Percentiles rank a stretch among this genome's conserved stretches.
phyloP scores from a whole-genome alignment of 441 rosid genomes.

The Lepidium campestre region DNA sequence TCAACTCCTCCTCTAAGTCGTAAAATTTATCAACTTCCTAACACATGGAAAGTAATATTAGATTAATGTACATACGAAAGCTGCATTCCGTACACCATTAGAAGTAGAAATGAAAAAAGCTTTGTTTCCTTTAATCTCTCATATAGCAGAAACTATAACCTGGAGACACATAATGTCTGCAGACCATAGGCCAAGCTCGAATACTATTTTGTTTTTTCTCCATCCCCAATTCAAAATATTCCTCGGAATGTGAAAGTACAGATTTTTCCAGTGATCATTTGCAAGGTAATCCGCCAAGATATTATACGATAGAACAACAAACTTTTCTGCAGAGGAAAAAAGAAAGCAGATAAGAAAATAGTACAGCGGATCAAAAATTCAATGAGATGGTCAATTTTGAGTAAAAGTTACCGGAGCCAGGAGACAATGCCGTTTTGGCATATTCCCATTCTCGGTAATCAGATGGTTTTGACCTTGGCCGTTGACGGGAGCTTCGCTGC shows the following conservation, averaged over 20 bases:
- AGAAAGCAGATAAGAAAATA: not conserved
- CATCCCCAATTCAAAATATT: constrained; percentile 75
- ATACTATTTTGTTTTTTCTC: constrained; percentile 65
- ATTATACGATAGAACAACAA: constrained; percentile 76
- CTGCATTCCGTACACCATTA: not conserved
- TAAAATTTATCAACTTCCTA: constrained; percentile 93
- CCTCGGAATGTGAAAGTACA: constrained; percentile 76
- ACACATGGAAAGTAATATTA: constrained; percentile 4
- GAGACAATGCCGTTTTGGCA: constrained; percentile 46
- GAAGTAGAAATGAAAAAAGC: not conserved
- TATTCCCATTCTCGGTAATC: constrained; percentile 75
- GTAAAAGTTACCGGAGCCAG: constrained; percentile 43
- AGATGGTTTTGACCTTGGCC: constrained; percentile 41
- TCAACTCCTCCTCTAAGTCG: constrained; percentile 68
- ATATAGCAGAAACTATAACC: constrained; percentile 36
- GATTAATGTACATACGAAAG: not conserved
- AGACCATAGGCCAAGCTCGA: constrained; percentile 89
- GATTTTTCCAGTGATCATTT: constrained; percentile 57
- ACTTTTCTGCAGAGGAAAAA: constrained; percentile 48
- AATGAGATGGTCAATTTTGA: not conserved
- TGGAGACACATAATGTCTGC: constrained; percentile 97
- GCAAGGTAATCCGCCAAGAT: constrained; percentile 93
- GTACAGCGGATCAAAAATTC: not conserved
- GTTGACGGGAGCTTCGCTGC: constrained; percentile 34
- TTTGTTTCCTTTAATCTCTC: not conserved